Percentiles rank a stretch among this genome's conserved stretches.
Conservation (phyloP, 2,329 filamentous ascomycete genomes). For the Hypoxylon sp. region DNA sequence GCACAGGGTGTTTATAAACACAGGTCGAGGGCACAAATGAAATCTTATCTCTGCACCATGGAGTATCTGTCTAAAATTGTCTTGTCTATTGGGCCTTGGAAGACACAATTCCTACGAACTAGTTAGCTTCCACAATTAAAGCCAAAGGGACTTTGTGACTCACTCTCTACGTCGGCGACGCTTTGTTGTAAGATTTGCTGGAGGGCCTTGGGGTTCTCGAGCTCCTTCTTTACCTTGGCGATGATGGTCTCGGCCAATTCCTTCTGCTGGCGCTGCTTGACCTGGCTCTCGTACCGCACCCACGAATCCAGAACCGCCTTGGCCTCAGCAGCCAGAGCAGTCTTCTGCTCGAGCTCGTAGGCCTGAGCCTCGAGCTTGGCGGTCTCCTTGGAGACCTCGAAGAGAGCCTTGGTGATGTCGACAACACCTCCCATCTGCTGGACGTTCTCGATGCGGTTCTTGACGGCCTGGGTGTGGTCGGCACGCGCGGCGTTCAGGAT, state of each 20-base stretch:
- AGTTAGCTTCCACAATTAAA: slow-evolving; percentile 54
- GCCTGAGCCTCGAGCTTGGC: slow-evolving; percentile 95
- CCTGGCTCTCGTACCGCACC: slow-evolving; percentile 98
- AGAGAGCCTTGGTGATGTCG: slow-evolving; percentile 96
- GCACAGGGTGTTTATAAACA: slow-evolving; percentile 74
- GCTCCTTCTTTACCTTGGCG: slow-evolving; percentile 98
- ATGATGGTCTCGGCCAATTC: slow-evolving; percentile 95
- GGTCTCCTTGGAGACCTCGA: slow-evolving; percentile 99
- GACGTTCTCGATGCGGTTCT: slow-evolving; percentile 93
- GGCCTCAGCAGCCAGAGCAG: slow-evolving; percentile 90
- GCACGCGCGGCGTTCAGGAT: slow-evolving; percentile 94
- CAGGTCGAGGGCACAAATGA: slow-evolving; percentile 66
- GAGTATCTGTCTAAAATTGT: slow-evolving; percentile 53
- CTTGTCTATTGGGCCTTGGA: slow-evolving; percentile 74
- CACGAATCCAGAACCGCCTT: slow-evolving; percentile 97
- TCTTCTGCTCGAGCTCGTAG: slow-evolving; percentile 97
- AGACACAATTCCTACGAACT: slow-evolving; percentile 70
- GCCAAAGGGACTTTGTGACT: slow-evolving; percentile 45
- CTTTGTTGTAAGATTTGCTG: slow-evolving; percentile 99
- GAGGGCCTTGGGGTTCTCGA: slow-evolving; percentile 96
- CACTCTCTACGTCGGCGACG: slow-evolving; percentile 96
- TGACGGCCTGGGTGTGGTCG: slow-evolving; percentile 96
- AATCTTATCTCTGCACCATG: slow-evolving; percentile 57
- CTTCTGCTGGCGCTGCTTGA: slow-evolving; percentile 98
- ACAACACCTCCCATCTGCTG: slow-evolving; percentile 95